Base-by-base conservation (phyloP, 75 land plant species). In the Chamaecyparis obtusa region DNA sequence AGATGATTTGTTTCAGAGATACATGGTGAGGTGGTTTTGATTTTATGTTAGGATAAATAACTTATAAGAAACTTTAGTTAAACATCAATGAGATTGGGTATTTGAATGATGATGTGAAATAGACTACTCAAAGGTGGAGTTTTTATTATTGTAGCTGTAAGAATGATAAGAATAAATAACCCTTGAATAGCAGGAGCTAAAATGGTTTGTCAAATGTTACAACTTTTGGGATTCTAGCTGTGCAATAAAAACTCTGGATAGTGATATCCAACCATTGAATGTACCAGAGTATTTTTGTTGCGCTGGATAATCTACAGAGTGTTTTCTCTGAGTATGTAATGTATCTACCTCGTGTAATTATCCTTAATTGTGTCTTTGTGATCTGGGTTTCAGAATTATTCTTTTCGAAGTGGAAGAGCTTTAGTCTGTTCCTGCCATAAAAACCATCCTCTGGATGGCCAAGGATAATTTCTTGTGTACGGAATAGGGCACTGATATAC, bases 1-100 rank as follows among this genome's bases (percentile, higher is more conserved):
- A 11, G 83, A 46, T 81, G 54, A 81, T 46, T 24, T 27, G 21
- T 81, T 81, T 44, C 48, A 81, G 51, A 46, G 83, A 81, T 81
- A 81, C 30, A 46, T 81, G 41, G 0, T 6, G 44, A 81, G 48
- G n/a, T 27, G 33, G n/a, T 10, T n/a, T n/a, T 51, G 54, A 46
- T 81, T 27, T 46, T 3, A 14, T 11, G 4, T 46, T 3, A 14
- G 10, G 13, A 30, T 3, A 27, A n/a, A 46, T n/a, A 46, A 81
- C 0, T 3, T 46, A 27, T n/a, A 30, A 80, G 83, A 7, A 44
- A 15, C 46, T 81, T 24, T 41, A 44, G 10, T 43, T 24, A 9
- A 9, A 27, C 21, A 24, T 27, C 13, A n/a, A 81, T 81, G 49
- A 81, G 54, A 81, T 81, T 81, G 83, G 32, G 16, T 46, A 14